Evolutionary conservation across 805 yeast genomes (phyloP), one percentile per base, ranked within the genome.

Genomic region (Starmerella floricola): DNA sequence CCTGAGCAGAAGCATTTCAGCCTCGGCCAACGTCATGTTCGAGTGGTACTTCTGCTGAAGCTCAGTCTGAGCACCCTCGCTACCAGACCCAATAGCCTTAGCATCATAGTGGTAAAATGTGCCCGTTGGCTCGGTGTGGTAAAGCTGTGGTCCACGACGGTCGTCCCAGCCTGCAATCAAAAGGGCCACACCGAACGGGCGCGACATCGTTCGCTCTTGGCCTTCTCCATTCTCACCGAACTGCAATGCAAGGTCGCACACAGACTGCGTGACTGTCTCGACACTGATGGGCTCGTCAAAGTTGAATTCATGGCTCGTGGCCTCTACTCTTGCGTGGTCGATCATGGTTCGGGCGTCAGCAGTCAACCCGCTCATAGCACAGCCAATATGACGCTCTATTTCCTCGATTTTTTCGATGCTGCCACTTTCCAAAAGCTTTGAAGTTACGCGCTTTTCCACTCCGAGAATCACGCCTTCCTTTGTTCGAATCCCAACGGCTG

Each of bases 331-430:
- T 16, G 99, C 98, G 58, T 91, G 99, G 61, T 93, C 97, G 57
- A 91, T 86, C 95, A 91, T 86, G 26, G 95, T 83, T 58, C 97
- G 74, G 15, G 99, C 99, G 66, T 91, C 99, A 2, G 99, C 97
- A 2, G 97, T 91, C 51, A 93, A 71, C 3, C 99, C 99, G 50
- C 93, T 79, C 96, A 91, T 91, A 54, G 99, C 98, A 66, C 96
- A 86, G 37, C 99, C 98, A 44, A 91, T 77, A 60, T 91, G 98
- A 36, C 68, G 67, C 59, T 91, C 99, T 45, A 91, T 80, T 59
- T 91, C 98, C 52, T 91, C 83, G 52, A 91, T 87, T 63, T 91
- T 91, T 60, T 93, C 98, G 58, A 93, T 87, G 34, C 95, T 83
- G 23, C 88, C 80, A 23, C 88, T 76, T 62, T 93, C 99, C 44